These are phyloP conservation scores for Datisca glomerata DNA, from an alignment of 306 rosid species.

Conservation along the genomic window DNA sequence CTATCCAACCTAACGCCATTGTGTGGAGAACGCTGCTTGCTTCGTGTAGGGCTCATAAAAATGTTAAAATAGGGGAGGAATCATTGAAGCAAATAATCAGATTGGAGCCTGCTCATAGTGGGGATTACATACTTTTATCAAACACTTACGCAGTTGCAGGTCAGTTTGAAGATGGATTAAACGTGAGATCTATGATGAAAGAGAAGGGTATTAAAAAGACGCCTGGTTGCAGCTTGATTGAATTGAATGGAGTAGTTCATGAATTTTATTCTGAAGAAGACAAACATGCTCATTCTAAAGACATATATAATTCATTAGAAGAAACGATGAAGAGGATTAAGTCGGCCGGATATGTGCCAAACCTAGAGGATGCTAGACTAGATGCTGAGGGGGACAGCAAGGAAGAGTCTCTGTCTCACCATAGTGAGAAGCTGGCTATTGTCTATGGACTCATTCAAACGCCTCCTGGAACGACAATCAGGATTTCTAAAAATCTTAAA, in stretches of 20 bases:
- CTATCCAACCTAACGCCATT: conserved; percentile 31
- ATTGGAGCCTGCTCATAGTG: conserved; percentile 36
- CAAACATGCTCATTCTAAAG: conserved; percentile 30
- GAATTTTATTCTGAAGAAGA: conserved; percentile 50
- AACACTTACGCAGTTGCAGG: conserved; percentile 32
- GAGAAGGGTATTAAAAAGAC: conserved; percentile 32
- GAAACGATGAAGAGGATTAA: conserved; percentile 38
- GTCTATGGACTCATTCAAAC: conserved; percentile 47
- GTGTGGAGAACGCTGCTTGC: conserved; percentile 47
- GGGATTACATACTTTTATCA: conserved; percentile 41
- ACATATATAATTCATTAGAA: conserved; percentile 36
- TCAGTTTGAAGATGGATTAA: conserved; percentile 23
- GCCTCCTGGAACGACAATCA: conserved; percentile 29
- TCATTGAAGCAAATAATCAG: conserved; percentile 21
- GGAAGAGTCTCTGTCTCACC: conserved; percentile 46
- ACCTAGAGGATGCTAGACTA: conserved; percentile 36
- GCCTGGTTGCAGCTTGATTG: conserved; percentile 45
- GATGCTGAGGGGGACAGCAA: conserved; percentile 53
- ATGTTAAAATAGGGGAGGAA: conserved; percentile 33
- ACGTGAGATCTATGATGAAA: conserved; percentile 31
- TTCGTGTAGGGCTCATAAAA: conserved; percentile 36
- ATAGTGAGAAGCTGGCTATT: conserved; percentile 61
- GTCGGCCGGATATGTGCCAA: conserved; percentile 40
- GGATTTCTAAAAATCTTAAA: conserved; percentile 45
- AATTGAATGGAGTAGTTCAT: conserved; percentile 27